These are phyloP conservation scores for Clitoria ternatea DNA, from an alignment of 306 rosid species.

Conservation along the genomic window DNA sequence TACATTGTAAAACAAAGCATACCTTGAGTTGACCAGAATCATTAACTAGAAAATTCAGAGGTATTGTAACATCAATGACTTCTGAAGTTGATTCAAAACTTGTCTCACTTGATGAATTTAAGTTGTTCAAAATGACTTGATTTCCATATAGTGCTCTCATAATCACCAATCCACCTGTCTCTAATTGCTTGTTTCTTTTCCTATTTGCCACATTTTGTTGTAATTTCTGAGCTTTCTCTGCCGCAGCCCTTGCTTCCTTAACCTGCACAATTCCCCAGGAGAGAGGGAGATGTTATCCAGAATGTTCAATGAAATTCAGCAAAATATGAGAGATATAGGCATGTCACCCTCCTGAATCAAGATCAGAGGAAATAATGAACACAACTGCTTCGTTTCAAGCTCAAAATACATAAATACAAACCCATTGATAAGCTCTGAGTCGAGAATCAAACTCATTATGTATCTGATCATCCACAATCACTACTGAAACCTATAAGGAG, in stretches of 20 bases:
- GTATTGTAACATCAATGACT: slow-evolving; percentile 74
- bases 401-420: background rate
- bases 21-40: slow-evolving; percentile 94
- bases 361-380: background rate
- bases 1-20: background rate
- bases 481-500: background rate
- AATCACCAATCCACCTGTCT: slow-evolving; percentile 69
- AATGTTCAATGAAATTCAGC: background rate
- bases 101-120: slow-evolving; percentile 41
- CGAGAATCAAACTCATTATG: background rate
- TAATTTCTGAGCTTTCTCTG: slow-evolving; percentile 89
- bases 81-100: slow-evolving; percentile 48
- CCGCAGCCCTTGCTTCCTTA: slow-evolving; percentile 67
- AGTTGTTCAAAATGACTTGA: slow-evolving; percentile 43
- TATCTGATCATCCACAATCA: background rate
- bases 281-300: background rate
- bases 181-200: slow-evolving; percentile 75
- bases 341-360: background rate
- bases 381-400: background rate
- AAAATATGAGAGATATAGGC: background rate
- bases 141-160: slow-evolving; percentile 73
- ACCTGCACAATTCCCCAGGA: slow-evolving; percentile 45
- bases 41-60: slow-evolving; percentile 80
- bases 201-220: slow-evolving; percentile 78
- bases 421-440: background rate